Conservation (phyloP, 768 basidiomycete species). For the Tricholoma hemisulphureum region DNA sequence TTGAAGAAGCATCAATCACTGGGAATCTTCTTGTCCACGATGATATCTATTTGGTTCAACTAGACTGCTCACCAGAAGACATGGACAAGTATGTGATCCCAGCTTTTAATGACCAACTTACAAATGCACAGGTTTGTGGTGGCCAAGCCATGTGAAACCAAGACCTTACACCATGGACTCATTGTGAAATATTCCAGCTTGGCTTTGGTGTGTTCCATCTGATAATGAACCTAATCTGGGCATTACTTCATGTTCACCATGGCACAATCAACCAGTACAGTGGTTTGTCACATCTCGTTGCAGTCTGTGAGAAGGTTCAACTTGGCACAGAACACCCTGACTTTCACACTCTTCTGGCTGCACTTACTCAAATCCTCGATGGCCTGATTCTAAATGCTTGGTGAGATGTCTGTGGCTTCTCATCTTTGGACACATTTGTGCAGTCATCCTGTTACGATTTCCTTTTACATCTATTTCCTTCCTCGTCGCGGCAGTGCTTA, state of each 20-base stretch:
- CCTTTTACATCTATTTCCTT: too few species aligned
- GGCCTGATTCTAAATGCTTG: too few species aligned
- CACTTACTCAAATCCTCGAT: too few species aligned
- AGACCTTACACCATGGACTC: slow-evolving; percentile 16
- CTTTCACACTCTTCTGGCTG: slow-evolving; percentile 26
- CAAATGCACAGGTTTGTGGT: slow-evolving; percentile 19
- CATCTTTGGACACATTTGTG: too few species aligned
- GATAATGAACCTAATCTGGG: slow-evolving; percentile 27
- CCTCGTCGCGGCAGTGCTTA: too few species aligned
- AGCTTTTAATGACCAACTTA: slow-evolving; percentile 20
- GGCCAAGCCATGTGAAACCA: slow-evolving; percentile 2
- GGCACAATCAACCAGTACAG: slow-evolving; percentile 17
- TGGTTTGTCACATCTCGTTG: slow-evolving; percentile 23
- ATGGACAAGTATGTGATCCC: slow-evolving; percentile 17
- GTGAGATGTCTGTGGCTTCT: too few species aligned
- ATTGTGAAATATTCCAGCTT: slow-evolving; percentile 22
- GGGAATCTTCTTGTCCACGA: slow-evolving; percentile 24
- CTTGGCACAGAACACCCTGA: slow-evolving; percentile 28
- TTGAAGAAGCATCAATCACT: slow-evolving; percentile 25
- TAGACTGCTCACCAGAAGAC: slow-evolving; percentile 4
- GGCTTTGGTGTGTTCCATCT: slow-evolving; percentile 31
- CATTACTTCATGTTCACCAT: slow-evolving; percentile 20
- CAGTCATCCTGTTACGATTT: too few species aligned
- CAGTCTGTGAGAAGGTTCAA: slow-evolving; percentile 20
- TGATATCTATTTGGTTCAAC: slow-evolving; percentile 19